phyloP scores from a whole-genome alignment of 75 land plant genomes.

The Azolla pinnata region DNA sequence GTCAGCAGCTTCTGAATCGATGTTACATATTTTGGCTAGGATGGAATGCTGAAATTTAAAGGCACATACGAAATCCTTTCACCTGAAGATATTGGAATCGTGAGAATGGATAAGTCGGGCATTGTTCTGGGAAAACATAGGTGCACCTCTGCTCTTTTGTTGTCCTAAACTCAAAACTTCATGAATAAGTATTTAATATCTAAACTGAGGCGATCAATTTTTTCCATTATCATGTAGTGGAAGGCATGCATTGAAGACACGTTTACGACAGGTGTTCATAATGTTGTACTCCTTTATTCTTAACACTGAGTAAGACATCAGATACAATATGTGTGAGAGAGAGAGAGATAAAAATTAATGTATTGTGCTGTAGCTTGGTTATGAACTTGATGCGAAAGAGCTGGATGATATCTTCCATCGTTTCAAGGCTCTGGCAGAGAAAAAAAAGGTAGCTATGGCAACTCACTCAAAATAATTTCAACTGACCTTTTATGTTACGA shows the following conservation, averaged over 20 bases:
- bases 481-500: too few species aligned
- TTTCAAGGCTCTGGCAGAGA: slow-evolving; percentile 79
- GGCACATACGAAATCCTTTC: slow-evolving; percentile 81
- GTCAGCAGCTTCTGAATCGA: not conserved
- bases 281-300: not conserved
- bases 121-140: slow-evolving; percentile 89
- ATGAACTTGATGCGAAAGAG: slow-evolving; percentile 57
- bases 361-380: slow-evolving; percentile 49
- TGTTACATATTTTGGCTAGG: slow-evolving; percentile 25
- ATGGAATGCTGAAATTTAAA: slow-evolving; percentile 92
- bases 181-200: not conserved
- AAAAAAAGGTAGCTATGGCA: slow-evolving; percentile 54
- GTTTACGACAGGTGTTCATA: slow-evolving; percentile 49
- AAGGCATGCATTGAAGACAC: slow-evolving; percentile 71
- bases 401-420: slow-evolving; percentile 71
- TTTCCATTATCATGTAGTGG: slow-evolving; percentile 38
- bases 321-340: not conserved
- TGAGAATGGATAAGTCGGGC: slow-evolving; percentile 63
- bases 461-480: too few species aligned
- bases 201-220: not conserved
- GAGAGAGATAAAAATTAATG: not conserved
- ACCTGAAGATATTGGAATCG: slow-evolving; percentile 82
- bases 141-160: slow-evolving; percentile 15
- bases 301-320: not conserved
- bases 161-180: not conserved